Percentiles rank a stretch among this genome's conserved stretches.
These are phyloP conservation scores for Durusdinium trenchii DNA, from an alignment of 73 alveolate species.

Conservation along the genomic window DNA sequence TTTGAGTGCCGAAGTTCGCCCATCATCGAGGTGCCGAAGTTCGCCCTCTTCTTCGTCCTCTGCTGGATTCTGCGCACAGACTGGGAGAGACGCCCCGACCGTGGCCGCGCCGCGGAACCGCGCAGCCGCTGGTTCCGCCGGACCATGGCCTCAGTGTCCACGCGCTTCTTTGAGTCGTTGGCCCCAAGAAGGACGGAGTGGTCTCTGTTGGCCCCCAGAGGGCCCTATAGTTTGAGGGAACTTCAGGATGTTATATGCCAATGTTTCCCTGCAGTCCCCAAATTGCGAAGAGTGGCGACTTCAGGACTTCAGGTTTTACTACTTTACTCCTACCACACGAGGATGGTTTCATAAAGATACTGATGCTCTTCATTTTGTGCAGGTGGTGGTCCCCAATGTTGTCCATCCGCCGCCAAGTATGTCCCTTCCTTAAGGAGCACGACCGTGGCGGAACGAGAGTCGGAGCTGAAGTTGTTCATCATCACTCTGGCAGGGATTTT, in stretches of 20 bases:
- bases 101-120: not conserved
- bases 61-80: slow-evolving; percentile 75
- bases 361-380: too few relatives aligned
- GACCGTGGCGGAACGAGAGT: not conserved
- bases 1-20: not conserved
- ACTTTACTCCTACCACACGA: too few relatives aligned
- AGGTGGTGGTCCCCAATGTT: not conserved
- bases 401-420: not conserved
- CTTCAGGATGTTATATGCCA: too few relatives aligned
- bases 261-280: too few relatives aligned
- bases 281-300: too few relatives aligned
- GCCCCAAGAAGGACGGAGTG: not conserved
- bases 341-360: too few relatives aligned
- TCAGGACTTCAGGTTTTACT: too few relatives aligned
- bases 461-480: slow-evolving; percentile 25
- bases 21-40: slow-evolving; percentile 36
- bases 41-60: slow-evolving; percentile 26
- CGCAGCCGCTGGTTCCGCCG: not conserved
- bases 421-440: not conserved
- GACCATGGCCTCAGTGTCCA: not conserved
- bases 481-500: not conserved
- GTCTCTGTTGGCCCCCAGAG: too few relatives aligned
- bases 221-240: too few relatives aligned
- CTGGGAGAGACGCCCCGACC: not conserved
- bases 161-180: not conserved